Evolutionary conservation across 768 basidiomycete genomes (phyloP), one percentile per base, ranked within the genome.

Genomic region (Crepidotus variabilis): DNA sequence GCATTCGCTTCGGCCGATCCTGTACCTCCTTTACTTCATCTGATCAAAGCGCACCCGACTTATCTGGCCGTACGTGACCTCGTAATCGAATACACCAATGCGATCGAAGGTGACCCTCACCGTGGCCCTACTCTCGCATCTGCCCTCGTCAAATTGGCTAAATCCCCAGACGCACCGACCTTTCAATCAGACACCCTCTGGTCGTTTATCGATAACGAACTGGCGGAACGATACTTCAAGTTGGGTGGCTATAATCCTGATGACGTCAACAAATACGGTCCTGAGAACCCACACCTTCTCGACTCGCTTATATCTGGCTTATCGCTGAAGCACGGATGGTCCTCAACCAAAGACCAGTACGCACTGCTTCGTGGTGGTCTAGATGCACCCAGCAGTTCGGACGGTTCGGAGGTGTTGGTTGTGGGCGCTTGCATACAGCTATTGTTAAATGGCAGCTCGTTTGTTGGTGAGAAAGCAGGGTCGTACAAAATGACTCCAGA

Each of bases 401-500:
- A 13, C 14, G 28, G 24, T 18, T 49, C 56, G 23, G 55, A 62
- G 45, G 50, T 59, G 14, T 22, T 57, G 39, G 56, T 62, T 7
- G 50, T 60, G 6, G 58, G 61, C 28, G 23, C 59, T 9, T 60
- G 61, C 50, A 62, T 62, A 21, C 61, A 62, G 39, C 52, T 62
- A 2, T 53, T 62, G 22, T 49, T 57, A 13, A 6, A 21, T 50
- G 60, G 60, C 11, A 47, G 4, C 28, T 5, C 57, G 6, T 18
- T 52, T 20, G 51, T 57, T 6, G 48, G 47, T 11, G 43, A 52
- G 32, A 18, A 2, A 6, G 54, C 53, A 18, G 56, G 56, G 18
- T 11, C 53, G 13, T 62, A 62, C 39, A 48, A n/a, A 22, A 33
- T 18, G 51, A 47, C 24, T 13, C 46, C 61, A 20, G 43, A 55